Evolutionary conservation across 805 yeast genomes (phyloP).

Genomic region (Starmerella etchellsii): DNA sequence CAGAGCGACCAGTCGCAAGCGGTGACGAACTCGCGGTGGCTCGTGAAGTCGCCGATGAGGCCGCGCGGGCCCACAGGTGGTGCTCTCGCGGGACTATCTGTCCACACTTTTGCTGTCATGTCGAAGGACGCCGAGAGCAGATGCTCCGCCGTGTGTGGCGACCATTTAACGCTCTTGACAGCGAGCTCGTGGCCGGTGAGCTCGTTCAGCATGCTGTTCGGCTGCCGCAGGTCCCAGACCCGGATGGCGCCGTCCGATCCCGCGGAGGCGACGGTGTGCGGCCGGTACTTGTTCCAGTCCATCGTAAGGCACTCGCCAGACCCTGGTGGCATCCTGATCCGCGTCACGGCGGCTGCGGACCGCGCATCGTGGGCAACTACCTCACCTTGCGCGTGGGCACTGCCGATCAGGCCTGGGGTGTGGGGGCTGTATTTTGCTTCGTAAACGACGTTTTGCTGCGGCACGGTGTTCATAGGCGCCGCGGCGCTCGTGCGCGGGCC

Average conservation of each 20-base stretch:
- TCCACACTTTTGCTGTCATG: constrained; percentile 85
- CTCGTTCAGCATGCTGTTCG: constrained; percentile 48
- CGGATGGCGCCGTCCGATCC: constrained; percentile 82
- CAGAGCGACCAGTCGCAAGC: constrained; percentile 93
- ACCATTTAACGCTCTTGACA: constrained; percentile 70
- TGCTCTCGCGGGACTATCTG: constrained; percentile 39
- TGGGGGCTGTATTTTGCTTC: constrained; percentile 77
- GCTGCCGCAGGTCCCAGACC: constrained; percentile 80
- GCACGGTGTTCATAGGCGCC: not conserved
- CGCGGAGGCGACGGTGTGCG: constrained; percentile 68
- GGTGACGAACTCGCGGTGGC: constrained; percentile 77
- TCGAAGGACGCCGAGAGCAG: constrained; percentile 75
- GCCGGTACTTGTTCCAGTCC: constrained; percentile 85
- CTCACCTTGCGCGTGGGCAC: constrained; percentile 63
- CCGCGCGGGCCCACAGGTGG: constrained; percentile 28
- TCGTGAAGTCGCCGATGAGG: constrained; percentile 43
- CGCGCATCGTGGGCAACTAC: constrained; percentile 76
- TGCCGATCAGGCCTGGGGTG: constrained; percentile 52
- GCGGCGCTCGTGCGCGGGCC: not conserved
- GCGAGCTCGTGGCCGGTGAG: constrained; percentile 83
- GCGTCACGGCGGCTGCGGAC: constrained; percentile 24
- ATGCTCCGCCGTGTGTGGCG: constrained; percentile 68
- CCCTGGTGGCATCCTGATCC: constrained; percentile 49
- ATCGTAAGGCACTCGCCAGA: constrained; percentile 70
- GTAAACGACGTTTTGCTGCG: constrained; percentile 37